Percentiles rank a stretch among this genome's conserved stretches.
These are phyloP conservation scores for Madurella fahalii DNA, from an alignment of 2,329 filamentous ascomycete genomes.

Conservation along the genomic window DNA sequence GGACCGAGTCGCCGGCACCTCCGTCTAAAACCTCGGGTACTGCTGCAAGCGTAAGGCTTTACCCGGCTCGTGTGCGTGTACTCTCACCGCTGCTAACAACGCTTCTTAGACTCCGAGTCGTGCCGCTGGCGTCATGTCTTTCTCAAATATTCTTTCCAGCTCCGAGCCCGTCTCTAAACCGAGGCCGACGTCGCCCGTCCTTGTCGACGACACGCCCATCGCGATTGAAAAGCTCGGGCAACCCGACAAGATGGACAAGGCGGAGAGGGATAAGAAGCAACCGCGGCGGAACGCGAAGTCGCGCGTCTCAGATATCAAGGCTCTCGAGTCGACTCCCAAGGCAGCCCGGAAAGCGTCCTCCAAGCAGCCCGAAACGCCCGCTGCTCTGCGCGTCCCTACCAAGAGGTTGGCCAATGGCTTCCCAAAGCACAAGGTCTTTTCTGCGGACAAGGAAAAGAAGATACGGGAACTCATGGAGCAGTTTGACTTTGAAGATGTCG, in stretches of 20 bases:
- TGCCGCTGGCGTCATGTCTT: slow-evolving; percentile 85
- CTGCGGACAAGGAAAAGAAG: slow-evolving; percentile 61
- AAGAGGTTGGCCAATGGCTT: slow-evolving; percentile 59
- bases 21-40: slow-evolving; percentile 35
- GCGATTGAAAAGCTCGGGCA: slow-evolving; percentile 14
- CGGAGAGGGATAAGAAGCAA: slow-evolving; percentile 36
- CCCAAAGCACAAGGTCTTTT: slow-evolving; percentile 46
- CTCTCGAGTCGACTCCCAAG: slow-evolving; percentile 46
- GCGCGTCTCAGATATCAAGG: slow-evolving; percentile 49
- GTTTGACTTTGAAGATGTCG: slow-evolving; percentile 42
- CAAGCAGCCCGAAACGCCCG: slow-evolving; percentile 43
- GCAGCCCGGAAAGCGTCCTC: slow-evolving; percentile 47
- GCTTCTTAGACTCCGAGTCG: slow-evolving; percentile 63
- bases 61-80: not conserved
- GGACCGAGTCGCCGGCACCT: slow-evolving; percentile 39
- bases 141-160: slow-evolving; percentile 88
- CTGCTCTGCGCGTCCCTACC: slow-evolving; percentile 43
- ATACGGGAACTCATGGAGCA: slow-evolving; percentile 61
- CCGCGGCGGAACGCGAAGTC: slow-evolving; percentile 43
- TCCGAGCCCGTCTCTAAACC: slow-evolving; percentile 61
- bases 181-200: slow-evolving; percentile 23
- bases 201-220: slow-evolving; percentile 26
- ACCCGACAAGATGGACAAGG: slow-evolving; percentile 27
- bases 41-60: slow-evolving; percentile 33
- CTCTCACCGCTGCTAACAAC: slow-evolving; percentile 15